Evolutionary conservation across 2,329 filamentous ascomycete species (phyloP).

Genomic region (Apiospora pterosperma): DNA sequence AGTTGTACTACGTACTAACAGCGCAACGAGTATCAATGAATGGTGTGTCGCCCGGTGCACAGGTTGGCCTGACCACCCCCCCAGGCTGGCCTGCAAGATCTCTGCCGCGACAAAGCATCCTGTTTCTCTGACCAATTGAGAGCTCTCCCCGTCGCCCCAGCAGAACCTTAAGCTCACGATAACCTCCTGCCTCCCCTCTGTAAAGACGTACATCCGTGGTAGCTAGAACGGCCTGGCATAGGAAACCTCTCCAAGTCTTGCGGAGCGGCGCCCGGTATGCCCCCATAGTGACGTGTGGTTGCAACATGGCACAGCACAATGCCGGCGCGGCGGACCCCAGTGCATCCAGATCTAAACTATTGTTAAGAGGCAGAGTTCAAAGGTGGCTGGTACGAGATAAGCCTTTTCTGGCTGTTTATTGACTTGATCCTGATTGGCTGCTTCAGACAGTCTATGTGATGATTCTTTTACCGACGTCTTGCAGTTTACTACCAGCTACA

Average conservation of each 20-base stretch:
- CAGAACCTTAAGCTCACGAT: background rate
- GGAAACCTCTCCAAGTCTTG: background rate
- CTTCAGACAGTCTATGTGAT: background rate
- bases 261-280: background rate
- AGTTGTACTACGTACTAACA: background rate
- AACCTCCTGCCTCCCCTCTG: background rate
- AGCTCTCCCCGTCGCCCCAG: background rate
- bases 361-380: background rate
- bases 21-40: background rate
- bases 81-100: background rate
- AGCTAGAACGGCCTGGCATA: background rate
- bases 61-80: background rate
- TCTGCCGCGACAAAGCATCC: background rate
- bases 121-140: background rate
- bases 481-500: background rate
- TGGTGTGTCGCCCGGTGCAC: background rate
- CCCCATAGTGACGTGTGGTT: background rate
- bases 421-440: background rate
- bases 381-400: background rate
- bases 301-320: background rate
- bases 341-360: constrained; percentile 5
- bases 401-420: background rate
- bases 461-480: constrained; percentile 5
- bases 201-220: background rate
- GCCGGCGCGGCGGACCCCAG: background rate